phyloP scores from a whole-genome alignment of 495 filamentous ascomycete genomes.

The Aspergillus asperescens region DNA sequence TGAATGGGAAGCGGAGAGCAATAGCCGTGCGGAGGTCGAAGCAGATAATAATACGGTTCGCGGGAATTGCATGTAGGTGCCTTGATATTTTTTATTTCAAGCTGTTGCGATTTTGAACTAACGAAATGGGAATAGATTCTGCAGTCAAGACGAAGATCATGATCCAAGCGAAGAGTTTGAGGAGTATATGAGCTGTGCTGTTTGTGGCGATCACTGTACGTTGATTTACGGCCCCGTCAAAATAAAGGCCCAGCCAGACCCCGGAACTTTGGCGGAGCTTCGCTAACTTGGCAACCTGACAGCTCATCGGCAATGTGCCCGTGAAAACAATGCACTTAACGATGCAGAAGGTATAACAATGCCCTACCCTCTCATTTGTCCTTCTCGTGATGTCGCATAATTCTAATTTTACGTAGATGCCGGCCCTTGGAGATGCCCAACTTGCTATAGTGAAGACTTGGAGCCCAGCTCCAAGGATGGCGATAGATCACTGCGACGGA shows the following conservation, averaged over 20 bases:
- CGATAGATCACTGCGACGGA: slow-evolving; percentile 37
- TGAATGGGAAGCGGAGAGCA: slow-evolving; percentile 61
- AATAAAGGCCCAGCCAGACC: slow-evolving; percentile 22
- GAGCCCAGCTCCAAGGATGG: slow-evolving; percentile 44
- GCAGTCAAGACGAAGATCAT: slow-evolving; percentile 74
- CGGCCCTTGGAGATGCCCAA: slow-evolving; percentile 72
- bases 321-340: slow-evolving; percentile 65
- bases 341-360: slow-evolving; percentile 57
- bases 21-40: slow-evolving; percentile 59
- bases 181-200: slow-evolving; percentile 68
- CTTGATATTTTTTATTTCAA: slow-evolving; percentile 9
- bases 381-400: slow-evolving; percentile 9
- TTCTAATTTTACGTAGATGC: slow-evolving; percentile 30
- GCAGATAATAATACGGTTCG: slow-evolving; percentile 55
- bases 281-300: slow-evolving; percentile 32
- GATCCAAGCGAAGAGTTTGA: slow-evolving; percentile 88
- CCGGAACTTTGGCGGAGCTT: slow-evolving; percentile 25
- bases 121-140: slow-evolving; percentile 52
- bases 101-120: slow-evolving; percentile 15
- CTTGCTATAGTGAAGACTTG: slow-evolving; percentile 64
- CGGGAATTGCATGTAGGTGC: slow-evolving; percentile 62
- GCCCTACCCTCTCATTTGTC: neutral
- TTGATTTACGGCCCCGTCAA: slow-evolving; percentile 30
- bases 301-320: slow-evolving; percentile 92
- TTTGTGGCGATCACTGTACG: slow-evolving; percentile 88